Evolutionary conservation across 768 basidiomycete species (phyloP).

Genomic region (Tulasnella sp.): DNA sequence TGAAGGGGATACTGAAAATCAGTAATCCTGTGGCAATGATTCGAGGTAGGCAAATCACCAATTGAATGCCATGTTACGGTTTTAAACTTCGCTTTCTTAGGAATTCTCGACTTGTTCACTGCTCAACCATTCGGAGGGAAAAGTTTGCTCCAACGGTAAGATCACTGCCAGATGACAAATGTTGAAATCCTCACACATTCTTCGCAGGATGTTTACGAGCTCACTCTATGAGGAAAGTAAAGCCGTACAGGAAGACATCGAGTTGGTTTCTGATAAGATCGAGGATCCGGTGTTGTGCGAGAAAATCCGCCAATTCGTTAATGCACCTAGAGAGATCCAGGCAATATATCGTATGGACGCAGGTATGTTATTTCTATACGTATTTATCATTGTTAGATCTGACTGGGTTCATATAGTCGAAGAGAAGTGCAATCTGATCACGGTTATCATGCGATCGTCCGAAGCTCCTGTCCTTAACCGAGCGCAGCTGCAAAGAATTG

Average conservation of each 20-base stretch:
- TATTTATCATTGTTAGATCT: neutral
- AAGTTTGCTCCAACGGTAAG: slow-evolving; percentile 77
- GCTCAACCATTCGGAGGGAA: slow-evolving; percentile 93
- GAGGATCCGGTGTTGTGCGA: slow-evolving; percentile 79
- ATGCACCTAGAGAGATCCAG: slow-evolving; percentile 81
- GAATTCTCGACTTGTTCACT: slow-evolving; percentile 83
- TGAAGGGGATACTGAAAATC: slow-evolving; percentile 81
- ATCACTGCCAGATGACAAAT: neutral
- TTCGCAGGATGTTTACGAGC: slow-evolving; percentile 80
- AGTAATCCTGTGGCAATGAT: slow-evolving; percentile 97
- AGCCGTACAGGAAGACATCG: slow-evolving; percentile 73
- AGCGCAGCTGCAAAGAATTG: slow-evolving; percentile 67
- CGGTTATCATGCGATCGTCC: slow-evolving; percentile 62
- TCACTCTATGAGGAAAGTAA: slow-evolving; percentile 83
- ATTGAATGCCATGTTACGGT: neutral
- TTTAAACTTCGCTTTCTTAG: slow-evolving; percentile 22
- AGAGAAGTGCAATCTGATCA: slow-evolving; percentile 64
- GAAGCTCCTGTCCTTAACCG: slow-evolving; percentile 64
- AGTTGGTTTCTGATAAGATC: slow-evolving; percentile 74
- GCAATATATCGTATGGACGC: slow-evolving; percentile 69
- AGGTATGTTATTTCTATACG: slow-evolving; percentile 33
- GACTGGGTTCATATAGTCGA: slow-evolving; percentile 29
- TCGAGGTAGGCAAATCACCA: slow-evolving; percentile 55
- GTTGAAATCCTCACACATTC: neutral
- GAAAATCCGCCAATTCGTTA: slow-evolving; percentile 75